Conservation (phyloP, 192 early-diverging fungal species). For the Podila clonocystis region DNA sequence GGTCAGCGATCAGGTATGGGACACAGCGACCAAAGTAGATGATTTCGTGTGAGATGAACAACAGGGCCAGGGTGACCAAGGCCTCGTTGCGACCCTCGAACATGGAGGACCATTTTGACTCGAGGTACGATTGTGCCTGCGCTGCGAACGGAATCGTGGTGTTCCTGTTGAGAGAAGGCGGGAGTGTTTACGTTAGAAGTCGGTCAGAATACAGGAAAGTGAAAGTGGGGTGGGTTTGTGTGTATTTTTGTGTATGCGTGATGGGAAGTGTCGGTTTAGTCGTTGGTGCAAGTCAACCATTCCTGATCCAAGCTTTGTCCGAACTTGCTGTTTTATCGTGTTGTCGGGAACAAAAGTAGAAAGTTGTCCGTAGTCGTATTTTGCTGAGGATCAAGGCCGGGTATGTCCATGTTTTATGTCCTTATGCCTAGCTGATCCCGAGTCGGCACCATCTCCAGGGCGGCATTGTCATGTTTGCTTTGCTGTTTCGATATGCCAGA, state of each 20-base stretch:
- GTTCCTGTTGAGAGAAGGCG: constrained; percentile 5
- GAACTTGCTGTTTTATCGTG: too few species aligned
- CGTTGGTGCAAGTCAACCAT: too few species aligned
- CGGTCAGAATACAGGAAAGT: neutral
- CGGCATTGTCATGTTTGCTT: neutral
- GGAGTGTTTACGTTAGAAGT: too few species aligned
- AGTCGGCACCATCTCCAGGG: neutral
- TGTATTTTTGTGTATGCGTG: too few species aligned
- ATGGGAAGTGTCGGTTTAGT: too few species aligned
- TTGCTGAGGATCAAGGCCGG: too few species aligned
- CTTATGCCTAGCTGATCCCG: too few species aligned
- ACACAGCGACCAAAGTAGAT: constrained; percentile 93
- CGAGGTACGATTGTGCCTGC: constrained; percentile 53
- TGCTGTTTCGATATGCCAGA: neutral
- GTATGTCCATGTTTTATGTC: too few species aligned
- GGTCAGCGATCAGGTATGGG: constrained; percentile 88
- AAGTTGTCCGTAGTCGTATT: too few species aligned
- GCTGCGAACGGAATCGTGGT: constrained; percentile 27
- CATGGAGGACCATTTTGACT: constrained; percentile 69
- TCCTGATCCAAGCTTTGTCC: too few species aligned
- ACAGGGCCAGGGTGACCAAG: constrained; percentile 74
- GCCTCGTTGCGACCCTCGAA: constrained; percentile 78
- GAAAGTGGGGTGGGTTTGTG: neutral
- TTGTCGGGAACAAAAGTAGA: too few species aligned
- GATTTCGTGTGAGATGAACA: constrained; percentile 90